A percentile compares a stretch with the other conserved stretches of the same genome.
Evolutionary conservation across 371 early-diverging fungal genomes (phyloP).

Genomic region (Mortierella sp.): DNA sequence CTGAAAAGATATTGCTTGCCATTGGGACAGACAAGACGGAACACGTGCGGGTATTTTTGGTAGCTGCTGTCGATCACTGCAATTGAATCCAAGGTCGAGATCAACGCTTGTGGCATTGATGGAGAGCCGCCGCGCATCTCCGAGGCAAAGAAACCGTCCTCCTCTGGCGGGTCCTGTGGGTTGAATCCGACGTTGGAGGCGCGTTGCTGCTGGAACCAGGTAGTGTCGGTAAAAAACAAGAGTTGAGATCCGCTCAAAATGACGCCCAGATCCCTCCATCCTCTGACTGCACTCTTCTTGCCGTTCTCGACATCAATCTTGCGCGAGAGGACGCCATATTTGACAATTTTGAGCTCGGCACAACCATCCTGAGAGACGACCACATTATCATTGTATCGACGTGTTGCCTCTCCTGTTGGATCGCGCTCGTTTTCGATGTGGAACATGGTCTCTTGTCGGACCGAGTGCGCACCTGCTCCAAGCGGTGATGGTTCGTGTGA

Average conservation of each 20-base stretch:
- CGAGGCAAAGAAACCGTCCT: conserved; percentile 44
- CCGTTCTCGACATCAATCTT: conserved; percentile 82
- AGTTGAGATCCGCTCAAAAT: conserved; percentile 84
- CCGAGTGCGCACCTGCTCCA: conserved; percentile 2
- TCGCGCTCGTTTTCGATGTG: conserved; percentile 12
- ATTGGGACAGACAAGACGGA: conserved; percentile 77
- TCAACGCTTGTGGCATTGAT: conserved; percentile 66
- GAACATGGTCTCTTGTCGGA: conserved; percentile 18
- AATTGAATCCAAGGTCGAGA: conserved; percentile 77
- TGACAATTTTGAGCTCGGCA: conserved; percentile 75
- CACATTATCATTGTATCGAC: conserved; percentile 6
- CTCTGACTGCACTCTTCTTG: conserved; percentile 76
- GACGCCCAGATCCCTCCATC: conserved; percentile 83
- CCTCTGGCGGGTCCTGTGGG: conserved; percentile 40
- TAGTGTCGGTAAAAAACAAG: conserved; percentile 75
- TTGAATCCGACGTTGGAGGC: conserved; percentile 37
- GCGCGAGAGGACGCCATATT: conserved; percentile 77
- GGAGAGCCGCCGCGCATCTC: conserved; percentile 43
- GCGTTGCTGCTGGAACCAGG: conserved; percentile 61
- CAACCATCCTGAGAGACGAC: conserved; percentile 42
- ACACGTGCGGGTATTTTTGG: conserved; percentile 82
- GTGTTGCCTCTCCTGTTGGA: conserved; percentile 17
- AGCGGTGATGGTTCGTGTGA: not conserved
- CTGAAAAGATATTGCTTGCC: conserved; percentile 81
- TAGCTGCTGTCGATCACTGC: conserved; percentile 80